Evolutionary conservation across 1,284 basidiomycete species (phyloP).

Genomic region (Malassezia obtusa): DNA sequence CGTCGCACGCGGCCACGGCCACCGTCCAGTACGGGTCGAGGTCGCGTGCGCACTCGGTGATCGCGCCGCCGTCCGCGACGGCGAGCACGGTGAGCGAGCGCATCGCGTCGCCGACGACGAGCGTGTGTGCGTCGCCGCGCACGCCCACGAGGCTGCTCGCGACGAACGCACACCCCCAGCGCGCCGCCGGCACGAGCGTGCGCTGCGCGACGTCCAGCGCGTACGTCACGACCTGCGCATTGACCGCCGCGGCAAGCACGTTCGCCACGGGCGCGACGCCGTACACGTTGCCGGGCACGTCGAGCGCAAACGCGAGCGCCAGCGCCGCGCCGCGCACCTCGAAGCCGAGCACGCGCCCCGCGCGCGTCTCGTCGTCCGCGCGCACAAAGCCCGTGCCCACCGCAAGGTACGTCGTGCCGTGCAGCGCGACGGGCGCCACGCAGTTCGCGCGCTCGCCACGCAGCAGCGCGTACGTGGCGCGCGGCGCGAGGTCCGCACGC

Average conservation of each 20-base stretch:
- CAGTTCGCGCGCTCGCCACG: conserved; percentile 36
- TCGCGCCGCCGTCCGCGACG: conserved; percentile 19
- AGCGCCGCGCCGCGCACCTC: conserved; percentile 11
- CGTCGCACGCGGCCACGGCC: conserved; percentile 28
- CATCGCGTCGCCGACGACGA: conserved; percentile 43
- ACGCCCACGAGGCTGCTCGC: conserved; percentile 28
- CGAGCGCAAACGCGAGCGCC: conserved; percentile 20
- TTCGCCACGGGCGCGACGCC: conserved; percentile 21
- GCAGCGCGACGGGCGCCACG: conserved; percentile 16
- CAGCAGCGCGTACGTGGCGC: conserved; percentile 24
- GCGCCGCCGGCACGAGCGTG: background rate
- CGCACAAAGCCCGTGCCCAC: conserved; percentile 33
- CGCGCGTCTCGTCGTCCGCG: conserved; percentile 20
- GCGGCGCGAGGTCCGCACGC: conserved; percentile 8
- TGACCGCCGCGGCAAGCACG: conserved; percentile 32
- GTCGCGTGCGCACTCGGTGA: conserved; percentile 38
- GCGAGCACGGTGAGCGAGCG: conserved; percentile 37
- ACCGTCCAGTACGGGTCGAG: conserved; percentile 45
- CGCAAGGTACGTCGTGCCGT: conserved; percentile 21
- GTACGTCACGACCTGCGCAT: conserved; percentile 35
- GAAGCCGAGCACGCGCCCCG: conserved; percentile 29
- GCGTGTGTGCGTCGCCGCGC: conserved; percentile 13
- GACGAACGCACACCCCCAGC: conserved; percentile 38
- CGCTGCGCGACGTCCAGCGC: conserved; percentile 1
- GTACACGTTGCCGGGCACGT: conserved; percentile 38